Evolutionary conservation across 805 yeast species (phyloP), one percentile per base, ranked within the genome.

Genomic region (Teunomyces panamensis): DNA sequence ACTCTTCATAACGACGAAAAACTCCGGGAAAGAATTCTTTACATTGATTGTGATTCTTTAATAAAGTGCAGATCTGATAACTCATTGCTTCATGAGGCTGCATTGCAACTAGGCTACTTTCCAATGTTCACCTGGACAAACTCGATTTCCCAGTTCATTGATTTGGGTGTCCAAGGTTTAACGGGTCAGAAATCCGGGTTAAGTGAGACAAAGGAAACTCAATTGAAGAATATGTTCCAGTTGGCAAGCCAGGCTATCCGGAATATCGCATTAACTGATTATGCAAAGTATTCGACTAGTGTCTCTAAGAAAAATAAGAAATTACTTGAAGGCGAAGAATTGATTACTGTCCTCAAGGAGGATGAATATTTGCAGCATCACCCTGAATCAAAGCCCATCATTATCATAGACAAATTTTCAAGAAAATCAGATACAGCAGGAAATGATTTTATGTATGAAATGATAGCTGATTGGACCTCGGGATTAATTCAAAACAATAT

Each of bases 121-220:
- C 99, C 99, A 0, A 84, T 89, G 5, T 94, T 94, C 64, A 87
- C 97, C 17, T 92, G 97, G 96, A 69, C 91, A 50, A 89, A 89
- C 63, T 80, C 86, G 2, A 69, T 91, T 9, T 81, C 96, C 0
- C 80, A 83, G 49, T 83, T 90, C 49, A 69, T 89, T 42, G 99
- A 94, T 67, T 74, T 94, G 57, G 89, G 84, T 46, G 86, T 87
- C 14, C 96, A 89, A 61, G 92, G 97, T 48, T 64, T 92, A 36
- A 89, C 96, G 0, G 99, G 98, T 1, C 97, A 90, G 62, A 91
- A 90, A 60, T 86, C 96, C 3, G 97, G 97, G 1, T 71, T 91
- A 42, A 81, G 91, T 28, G 97, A 91, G 61, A 71, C 88, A 2
- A 84, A 84, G 52, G 97, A 91, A 56, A 68, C 85, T 0, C 96